Conservation (phyloP, 768 basidiomycete species). For the Asterophora lycoperdoides region DNA sequence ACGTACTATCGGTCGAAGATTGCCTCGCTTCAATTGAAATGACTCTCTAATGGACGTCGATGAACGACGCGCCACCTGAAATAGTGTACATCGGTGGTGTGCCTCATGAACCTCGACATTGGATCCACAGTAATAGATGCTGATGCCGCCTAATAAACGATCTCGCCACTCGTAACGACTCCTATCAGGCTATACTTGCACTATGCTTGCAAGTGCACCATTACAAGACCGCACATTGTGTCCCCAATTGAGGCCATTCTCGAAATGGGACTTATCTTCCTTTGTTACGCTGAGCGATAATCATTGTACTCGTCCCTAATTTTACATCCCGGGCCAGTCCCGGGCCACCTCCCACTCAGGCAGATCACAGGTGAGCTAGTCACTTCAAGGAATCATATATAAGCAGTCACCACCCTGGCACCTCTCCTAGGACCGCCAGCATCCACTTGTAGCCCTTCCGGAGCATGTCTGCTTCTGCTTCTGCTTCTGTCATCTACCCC, state of each 20-base stretch:
- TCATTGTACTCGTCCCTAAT: not conserved
- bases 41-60: too few relatives aligned
- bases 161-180: too few relatives aligned
- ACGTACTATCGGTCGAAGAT: constrained; percentile 41
- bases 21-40: constrained; percentile 50
- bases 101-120: too few relatives aligned
- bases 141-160: too few relatives aligned
- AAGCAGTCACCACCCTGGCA: not conserved
- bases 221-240: too few relatives aligned
- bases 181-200: too few relatives aligned
- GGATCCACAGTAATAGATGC: too few relatives aligned
- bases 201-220: too few relatives aligned
- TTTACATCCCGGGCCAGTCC: not conserved
- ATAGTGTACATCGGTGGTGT: too few relatives aligned
- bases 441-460: not conserved
- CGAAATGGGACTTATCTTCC: not conserved
- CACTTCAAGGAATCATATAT: not conserved
- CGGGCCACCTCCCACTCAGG: not conserved
- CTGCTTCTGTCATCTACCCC: not conserved
- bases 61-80: too few relatives aligned
- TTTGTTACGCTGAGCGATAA: not conserved
- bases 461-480: not conserved
- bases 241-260: not conserved
- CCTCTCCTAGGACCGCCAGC: not conserved
- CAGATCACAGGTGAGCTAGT: not conserved